Conservation (phyloP, 129 eudicot species). For the Artemisia argyi region DNA sequence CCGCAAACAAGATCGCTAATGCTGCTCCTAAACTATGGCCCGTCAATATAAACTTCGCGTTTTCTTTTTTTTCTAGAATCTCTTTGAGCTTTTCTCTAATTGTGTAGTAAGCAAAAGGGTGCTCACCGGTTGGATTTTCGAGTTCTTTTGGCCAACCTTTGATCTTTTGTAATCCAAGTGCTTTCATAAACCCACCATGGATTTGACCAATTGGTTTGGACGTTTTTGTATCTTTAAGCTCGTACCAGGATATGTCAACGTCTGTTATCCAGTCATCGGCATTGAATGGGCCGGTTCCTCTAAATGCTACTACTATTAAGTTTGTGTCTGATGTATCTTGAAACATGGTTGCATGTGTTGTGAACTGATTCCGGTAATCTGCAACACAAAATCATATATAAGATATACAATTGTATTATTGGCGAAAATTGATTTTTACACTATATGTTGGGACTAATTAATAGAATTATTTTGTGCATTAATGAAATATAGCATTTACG, state of each 20-base stretch:
- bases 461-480: no score
- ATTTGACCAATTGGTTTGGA: conserved; percentile 44
- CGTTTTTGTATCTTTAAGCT: conserved; percentile 27
- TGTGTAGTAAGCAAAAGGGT: conserved; percentile 62
- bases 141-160: conserved; percentile 74
- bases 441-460: no score
- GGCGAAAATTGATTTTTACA: no score
- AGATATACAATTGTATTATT: background rate
- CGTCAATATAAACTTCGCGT: conserved; percentile 56
- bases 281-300: conserved; percentile 62
- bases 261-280: conserved; percentile 63
- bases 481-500: no score
- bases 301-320: conserved; percentile 60
- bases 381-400: background rate
- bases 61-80: conserved; percentile 35
- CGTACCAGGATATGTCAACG: conserved; percentile 70
- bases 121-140: conserved; percentile 21
- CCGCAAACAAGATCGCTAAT: conserved; percentile 58
- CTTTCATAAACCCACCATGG: conserved; percentile 80
- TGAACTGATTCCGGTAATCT: conserved; percentile 41
- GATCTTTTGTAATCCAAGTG: conserved; percentile 59
- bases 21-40: conserved; percentile 93
- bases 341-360: conserved; percentile 72
- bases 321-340: conserved; percentile 39
- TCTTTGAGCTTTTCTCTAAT: conserved; percentile 55